Base-by-base conservation (phyloP, 2,329 filamentous ascomycete species). In the Epichloe scottii region DNA sequence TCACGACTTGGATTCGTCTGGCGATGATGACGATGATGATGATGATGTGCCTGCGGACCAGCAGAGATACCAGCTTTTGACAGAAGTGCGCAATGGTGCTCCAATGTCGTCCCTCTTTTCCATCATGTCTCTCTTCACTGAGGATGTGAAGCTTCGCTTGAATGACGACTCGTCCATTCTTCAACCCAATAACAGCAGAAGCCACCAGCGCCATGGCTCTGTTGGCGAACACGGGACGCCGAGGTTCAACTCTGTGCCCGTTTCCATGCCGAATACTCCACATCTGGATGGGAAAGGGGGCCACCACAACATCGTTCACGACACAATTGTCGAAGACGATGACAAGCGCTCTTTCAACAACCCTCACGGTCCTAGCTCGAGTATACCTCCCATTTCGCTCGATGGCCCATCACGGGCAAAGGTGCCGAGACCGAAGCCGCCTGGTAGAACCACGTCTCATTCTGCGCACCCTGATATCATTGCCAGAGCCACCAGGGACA, bases 61-160 rank as follows among this genome's bases (percentile, higher is more conserved):
- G 51, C 89, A 95, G 63, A 87, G 85, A 34, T 98, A 98, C 62
- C 93, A 97, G 64, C 77, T 98, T 39, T 74, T 98, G 50, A 98
- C 93, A 0, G 94, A 98, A 67, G 91, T 98, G 49, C 94, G 93
- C 62, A 98, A 98, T 60, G 93, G 93, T 14, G 90, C 93, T 1
- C 91, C 94, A 1, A 96, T 98, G 91, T 98, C 93, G 5, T 98
- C 93, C 0, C 70, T 98, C 2, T 98, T 98, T 67, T 97, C 93
- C 1, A 95, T 98, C 58, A 81, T 98, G 68, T 95, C 91, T 2
- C 74, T 98, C 0, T 98, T 98, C 63, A 98, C 93, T 3, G 93
- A 98, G 65, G 90, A 96, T 61, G 82, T 98, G 49, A 86, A 87
- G 57, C 72, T 98, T 35, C 80, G 82, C 21, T 79, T 84, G 1